Evolutionary conservation across 352 stramenopile species (phyloP).

Genomic region (Globisporangium middletonii): DNA sequence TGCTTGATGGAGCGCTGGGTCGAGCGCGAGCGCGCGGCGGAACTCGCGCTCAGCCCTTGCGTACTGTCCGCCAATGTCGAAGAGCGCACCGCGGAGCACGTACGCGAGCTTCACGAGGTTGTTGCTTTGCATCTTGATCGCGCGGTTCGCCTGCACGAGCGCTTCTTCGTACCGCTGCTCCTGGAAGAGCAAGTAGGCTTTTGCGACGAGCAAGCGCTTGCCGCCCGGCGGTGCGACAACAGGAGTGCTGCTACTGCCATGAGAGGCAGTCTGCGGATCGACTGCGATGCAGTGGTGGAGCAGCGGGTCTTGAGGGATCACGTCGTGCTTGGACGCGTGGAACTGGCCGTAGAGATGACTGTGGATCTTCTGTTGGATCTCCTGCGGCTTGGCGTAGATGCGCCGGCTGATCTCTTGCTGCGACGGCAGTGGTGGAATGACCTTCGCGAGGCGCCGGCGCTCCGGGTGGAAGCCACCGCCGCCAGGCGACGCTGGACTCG

Average conservation of each 20-base stretch:
- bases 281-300: slow-evolving; percentile 61
- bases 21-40: slow-evolving; percentile 27
- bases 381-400: slow-evolving; percentile 61
- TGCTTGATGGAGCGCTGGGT: slow-evolving; percentile 53
- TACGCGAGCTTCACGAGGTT: slow-evolving; percentile 63
- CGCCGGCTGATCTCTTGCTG: slow-evolving; percentile 49
- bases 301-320: slow-evolving; percentile 53
- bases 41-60: slow-evolving; percentile 42
- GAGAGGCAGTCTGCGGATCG: slow-evolving; percentile 30
- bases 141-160: slow-evolving; percentile 43
- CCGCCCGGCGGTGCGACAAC: slow-evolving; percentile 16
- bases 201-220: slow-evolving; percentile 36
- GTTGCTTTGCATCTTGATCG: slow-evolving; percentile 38
- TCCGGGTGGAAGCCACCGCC: slow-evolving; percentile 8
- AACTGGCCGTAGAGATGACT: slow-evolving; percentile 48
- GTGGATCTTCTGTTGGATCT: slow-evolving; percentile 59
- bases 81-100: slow-evolving; percentile 51
- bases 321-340: slow-evolving; percentile 31
- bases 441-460: slow-evolving; percentile 25
- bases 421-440: slow-evolving; percentile 49
- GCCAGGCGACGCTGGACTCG: slow-evolving; percentile 1
- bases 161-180: slow-evolving; percentile 57
- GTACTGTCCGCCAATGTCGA: slow-evolving; percentile 41
- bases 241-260: not conserved
- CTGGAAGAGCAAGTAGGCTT: slow-evolving; percentile 49